Conservation (phyloP, 129 eudicot species). For the Centaurea solstitialis region DNA sequence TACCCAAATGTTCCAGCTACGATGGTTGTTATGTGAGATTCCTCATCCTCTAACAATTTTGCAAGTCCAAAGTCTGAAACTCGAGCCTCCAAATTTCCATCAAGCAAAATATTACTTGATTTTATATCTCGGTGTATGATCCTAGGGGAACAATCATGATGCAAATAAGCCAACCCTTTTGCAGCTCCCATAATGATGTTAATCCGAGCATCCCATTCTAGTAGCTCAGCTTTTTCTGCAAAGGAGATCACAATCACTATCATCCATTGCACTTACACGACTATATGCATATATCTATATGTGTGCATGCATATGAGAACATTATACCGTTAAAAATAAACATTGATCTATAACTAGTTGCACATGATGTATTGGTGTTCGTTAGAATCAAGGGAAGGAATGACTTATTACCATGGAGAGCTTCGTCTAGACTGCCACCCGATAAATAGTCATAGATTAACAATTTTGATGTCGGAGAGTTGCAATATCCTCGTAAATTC, state of each 20-base stretch:
- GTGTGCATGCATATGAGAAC: neutral
- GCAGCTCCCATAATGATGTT: conserved; percentile 95
- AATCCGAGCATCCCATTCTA: conserved; percentile 89
- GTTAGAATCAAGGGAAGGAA: neutral
- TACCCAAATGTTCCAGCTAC: conserved; percentile 99
- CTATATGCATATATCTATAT: neutral
- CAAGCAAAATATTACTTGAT: conserved; percentile 97
- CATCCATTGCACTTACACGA: conserved; percentile 2
- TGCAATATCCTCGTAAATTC: conserved; percentile 95
- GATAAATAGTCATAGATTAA: conserved; percentile 89
- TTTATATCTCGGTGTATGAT: conserved; percentile 96
- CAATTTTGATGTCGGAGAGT: conserved; percentile 88
- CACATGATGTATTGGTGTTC: neutral
- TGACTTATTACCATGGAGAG: conserved; percentile 76
- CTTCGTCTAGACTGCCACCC: conserved; percentile 97
- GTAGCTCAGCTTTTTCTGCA: conserved; percentile 81
- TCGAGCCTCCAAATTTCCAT: conserved; percentile 95
- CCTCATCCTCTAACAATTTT: conserved; percentile 92
- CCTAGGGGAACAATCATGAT: conserved; percentile 99
- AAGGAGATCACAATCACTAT: neutral
- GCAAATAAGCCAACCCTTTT: conserved; percentile 94
- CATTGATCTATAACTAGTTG: neutral
- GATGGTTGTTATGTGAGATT: conserved; percentile 97
- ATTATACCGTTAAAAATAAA: neutral
- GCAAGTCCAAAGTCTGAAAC: conserved; percentile 99